phyloP scores from a whole-genome alignment of 345 rosid species.

The Brassica nigra region DNA sequence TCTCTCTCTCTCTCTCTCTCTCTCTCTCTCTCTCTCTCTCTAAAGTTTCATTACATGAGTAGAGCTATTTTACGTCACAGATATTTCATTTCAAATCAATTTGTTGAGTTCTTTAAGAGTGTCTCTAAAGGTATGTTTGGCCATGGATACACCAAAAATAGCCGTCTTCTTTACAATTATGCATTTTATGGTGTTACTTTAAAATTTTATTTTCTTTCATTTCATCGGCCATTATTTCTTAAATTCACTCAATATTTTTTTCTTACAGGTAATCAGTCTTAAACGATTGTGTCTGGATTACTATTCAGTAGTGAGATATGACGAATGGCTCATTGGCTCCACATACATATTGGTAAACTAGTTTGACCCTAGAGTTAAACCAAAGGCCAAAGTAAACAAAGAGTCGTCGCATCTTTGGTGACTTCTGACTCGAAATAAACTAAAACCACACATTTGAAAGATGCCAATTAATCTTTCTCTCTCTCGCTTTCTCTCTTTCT shows the following conservation, averaged over 20 bases:
- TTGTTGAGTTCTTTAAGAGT: not conserved
- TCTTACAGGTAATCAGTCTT: not conserved
- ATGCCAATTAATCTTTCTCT: slow-evolving; percentile 1
- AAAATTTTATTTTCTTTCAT: not conserved
- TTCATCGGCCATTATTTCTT: not conserved
- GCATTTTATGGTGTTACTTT: not conserved
- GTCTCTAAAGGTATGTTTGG: not conserved
- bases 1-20: no score
- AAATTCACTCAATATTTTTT: not conserved
- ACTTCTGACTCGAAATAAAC: slow-evolving; percentile 30
- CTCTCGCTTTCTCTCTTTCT: slow-evolving; percentile 23
- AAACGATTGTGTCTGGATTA: not conserved
- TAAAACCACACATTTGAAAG: slow-evolving; percentile 22
- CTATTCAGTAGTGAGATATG: slow-evolving; percentile 6
- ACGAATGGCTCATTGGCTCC: not conserved
- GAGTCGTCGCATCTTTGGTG: slow-evolving; percentile 30
- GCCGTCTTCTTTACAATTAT: not conserved
- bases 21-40: no score
- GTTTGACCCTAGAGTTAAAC: slow-evolving; percentile 30
- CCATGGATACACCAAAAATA: not conserved
- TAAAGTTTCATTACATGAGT: no score
- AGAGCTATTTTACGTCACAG: no score
- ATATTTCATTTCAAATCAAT: not conserved
- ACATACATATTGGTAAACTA: slow-evolving; percentile 2
- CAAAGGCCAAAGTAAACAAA: slow-evolving; percentile 22